Conservation (phyloP, 768 basidiomycete genomes). For the Phlegmacium glaucopus region DNA sequence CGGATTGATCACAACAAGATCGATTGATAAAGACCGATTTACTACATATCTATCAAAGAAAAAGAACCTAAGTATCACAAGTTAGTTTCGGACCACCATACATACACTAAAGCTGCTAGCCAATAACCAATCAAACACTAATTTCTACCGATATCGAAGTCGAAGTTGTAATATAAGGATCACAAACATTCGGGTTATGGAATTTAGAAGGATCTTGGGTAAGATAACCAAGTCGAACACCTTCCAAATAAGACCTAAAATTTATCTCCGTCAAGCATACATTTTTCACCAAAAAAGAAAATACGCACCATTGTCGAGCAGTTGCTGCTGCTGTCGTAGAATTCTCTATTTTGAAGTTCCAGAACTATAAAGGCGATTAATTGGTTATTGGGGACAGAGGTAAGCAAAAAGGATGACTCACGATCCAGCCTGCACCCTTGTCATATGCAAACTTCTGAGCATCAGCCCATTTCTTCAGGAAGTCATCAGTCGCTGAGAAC, state of each 20-base stretch:
- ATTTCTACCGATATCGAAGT: too few relatives aligned
- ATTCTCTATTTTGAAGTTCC: slow-evolving; percentile 74
- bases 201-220: slow-evolving; percentile 58
- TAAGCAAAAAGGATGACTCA: slow-evolving; percentile 29
- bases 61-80: too few relatives aligned
- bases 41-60: too few relatives aligned
- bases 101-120: too few relatives aligned
- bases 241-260: slow-evolving; percentile 69
- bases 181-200: slow-evolving; percentile 63
- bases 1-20: too few relatives aligned
- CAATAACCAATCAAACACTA: too few relatives aligned
- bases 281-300: not conserved
- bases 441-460: slow-evolving; percentile 68
- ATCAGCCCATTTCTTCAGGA: slow-evolving; percentile 68
- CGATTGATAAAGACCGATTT: too few relatives aligned
- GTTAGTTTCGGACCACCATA: too few relatives aligned
- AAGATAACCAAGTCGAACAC: slow-evolving; percentile 53
- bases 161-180: slow-evolving; percentile 34
- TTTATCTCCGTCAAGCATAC: not conserved
- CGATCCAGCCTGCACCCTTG: slow-evolving; percentile 63
- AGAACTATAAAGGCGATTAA: slow-evolving; percentile 30
- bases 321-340: slow-evolving; percentile 46
- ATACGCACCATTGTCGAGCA: slow-evolving; percentile 67
- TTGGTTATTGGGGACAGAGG: not conserved
- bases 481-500: slow-evolving; percentile 57